Percentiles rank a stretch among this genome's conserved stretches.
These are phyloP conservation scores for Debaryomyces castellii DNA, from an alignment of 805 yeast genomes.

Conservation along the genomic window DNA sequence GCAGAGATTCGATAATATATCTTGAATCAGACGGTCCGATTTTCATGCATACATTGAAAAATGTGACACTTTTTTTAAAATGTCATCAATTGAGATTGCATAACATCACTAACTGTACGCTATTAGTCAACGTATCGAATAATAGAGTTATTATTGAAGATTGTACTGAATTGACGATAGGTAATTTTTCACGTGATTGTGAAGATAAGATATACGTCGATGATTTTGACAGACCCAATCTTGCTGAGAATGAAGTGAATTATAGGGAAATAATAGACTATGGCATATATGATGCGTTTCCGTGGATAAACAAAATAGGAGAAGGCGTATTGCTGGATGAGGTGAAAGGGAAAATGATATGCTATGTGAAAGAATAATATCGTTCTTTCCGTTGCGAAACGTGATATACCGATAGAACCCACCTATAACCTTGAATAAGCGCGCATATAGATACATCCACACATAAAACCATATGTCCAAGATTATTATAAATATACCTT, in stretches of 20 bases:
- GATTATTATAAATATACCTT: background rate
- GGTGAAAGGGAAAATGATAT: background rate
- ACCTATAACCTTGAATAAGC: background rate
- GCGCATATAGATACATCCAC: background rate
- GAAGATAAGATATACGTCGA: conserved; percentile 19
- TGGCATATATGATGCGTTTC: background rate
- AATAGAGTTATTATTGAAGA: conserved; percentile 30
- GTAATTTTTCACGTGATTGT: conserved; percentile 2
- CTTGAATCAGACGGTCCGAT: conserved; percentile 30
- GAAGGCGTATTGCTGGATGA: background rate
- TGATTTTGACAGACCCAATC: conserved; percentile 29
- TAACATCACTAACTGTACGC: conserved; percentile 13
- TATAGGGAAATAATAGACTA: background rate
- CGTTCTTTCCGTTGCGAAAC: background rate
- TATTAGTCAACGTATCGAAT: conserved; percentile 18
- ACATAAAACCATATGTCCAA: background rate
- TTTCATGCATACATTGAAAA: conserved; percentile 19
- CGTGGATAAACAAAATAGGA: background rate
- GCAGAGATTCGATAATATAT: conserved; percentile 12
- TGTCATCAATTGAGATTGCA: conserved; percentile 35
- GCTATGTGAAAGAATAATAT: background rate
- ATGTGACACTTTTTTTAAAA: conserved; percentile 15
- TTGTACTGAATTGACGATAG: conserved; percentile 19
- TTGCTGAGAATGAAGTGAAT: conserved; percentile 6
- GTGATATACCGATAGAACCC: background rate